phyloP scores from a whole-genome alignment of 2,329 filamentous ascomycete genomes.

The Biscogniauxia mediterranea region DNA sequence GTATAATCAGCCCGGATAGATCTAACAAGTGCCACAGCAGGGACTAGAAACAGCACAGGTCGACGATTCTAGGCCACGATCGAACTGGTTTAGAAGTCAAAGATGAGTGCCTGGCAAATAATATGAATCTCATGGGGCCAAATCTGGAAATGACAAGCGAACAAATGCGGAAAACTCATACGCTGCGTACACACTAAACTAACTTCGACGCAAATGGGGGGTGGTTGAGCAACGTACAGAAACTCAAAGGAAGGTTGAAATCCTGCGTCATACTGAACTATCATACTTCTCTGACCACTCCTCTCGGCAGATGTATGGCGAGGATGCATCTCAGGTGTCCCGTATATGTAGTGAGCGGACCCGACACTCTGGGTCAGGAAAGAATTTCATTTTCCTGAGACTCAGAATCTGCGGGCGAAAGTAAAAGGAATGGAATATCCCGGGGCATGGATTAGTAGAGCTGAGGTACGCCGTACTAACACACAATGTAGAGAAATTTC shows the following conservation, averaged over 20 bases:
- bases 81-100: constrained; percentile 11
- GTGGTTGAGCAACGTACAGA: constrained; percentile 22
- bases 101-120: constrained; percentile 19
- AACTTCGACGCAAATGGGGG: constrained; percentile 25
- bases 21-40: constrained; percentile 15
- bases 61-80: constrained; percentile 8
- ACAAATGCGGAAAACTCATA: constrained; percentile 33
- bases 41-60: constrained; percentile 14
- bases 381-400: constrained; percentile 11
- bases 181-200: constrained; percentile 19
- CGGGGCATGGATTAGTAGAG: neutral
- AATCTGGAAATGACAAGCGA: constrained; percentile 43
- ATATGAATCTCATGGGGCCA: constrained; percentile 23
- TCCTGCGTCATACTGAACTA: constrained; percentile 18
- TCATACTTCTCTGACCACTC: constrained; percentile 6
- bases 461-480: neutral
- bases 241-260: constrained; percentile 6
- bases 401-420: constrained; percentile 5
- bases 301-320: constrained; percentile 15
- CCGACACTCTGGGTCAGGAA: constrained; percentile 18
- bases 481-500: neutral
- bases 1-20: constrained; percentile 10
- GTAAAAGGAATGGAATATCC: neutral
- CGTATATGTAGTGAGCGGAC: constrained; percentile 9
- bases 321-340: constrained; percentile 9